phyloP scores from a whole-genome alignment of 1,284 basidiomycete genomes.

The Trichosporon asahii region DNA sequence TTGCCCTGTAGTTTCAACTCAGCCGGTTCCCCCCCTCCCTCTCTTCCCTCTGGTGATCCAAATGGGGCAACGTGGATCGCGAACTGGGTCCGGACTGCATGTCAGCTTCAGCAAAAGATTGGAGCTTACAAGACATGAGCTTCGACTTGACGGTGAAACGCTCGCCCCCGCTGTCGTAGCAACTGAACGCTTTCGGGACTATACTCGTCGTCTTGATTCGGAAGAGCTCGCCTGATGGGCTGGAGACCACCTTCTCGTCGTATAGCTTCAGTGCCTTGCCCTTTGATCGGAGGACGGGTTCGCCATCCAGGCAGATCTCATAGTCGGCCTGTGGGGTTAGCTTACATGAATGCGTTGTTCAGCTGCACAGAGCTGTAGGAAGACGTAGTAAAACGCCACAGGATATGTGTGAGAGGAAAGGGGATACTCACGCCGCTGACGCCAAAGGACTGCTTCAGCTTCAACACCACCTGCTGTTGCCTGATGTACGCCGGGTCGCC shows the following conservation, averaged over 20 bases:
- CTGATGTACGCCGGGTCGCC: neutral
- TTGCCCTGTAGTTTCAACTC: neutral
- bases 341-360: too few species aligned
- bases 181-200: neutral
- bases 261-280: neutral
- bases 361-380: too few species aligned
- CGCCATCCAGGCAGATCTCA: neutral
- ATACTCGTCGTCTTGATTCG: slow-evolving; percentile 6
- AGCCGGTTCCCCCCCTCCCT: neutral
- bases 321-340: neutral
- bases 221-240: neutral
- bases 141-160: neutral
- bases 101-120: too few species aligned
- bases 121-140: neutral
- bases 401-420: too few species aligned
- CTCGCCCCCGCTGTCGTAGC: neutral
- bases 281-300: neutral
- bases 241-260: neutral
- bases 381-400: too few species aligned
- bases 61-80: neutral
- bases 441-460: slow-evolving; percentile 7
- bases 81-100: neutral
- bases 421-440: neutral
- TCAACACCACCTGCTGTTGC: neutral
- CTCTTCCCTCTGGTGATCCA: too few species aligned